phyloP scores from a whole-genome alignment of 768 basidiomycete genomes.

The Leccinum fibrillosum region DNA sequence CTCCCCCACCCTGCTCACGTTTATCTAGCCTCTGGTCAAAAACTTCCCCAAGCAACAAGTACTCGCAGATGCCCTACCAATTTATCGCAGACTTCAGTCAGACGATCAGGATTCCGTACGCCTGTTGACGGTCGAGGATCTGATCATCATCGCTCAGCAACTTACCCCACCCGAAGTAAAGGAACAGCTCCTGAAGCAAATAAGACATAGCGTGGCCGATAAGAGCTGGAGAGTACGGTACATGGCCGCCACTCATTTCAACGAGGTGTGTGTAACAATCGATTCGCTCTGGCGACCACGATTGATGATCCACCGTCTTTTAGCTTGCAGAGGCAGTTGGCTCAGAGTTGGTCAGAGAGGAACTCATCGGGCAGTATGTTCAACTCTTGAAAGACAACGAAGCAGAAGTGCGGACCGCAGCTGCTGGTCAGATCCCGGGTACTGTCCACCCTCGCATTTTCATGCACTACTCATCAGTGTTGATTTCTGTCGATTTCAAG shows the following conservation, averaged over 20 bases:
- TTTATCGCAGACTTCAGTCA: constrained; percentile 89
- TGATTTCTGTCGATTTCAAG: constrained; percentile 40
- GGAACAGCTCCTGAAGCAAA: constrained; percentile 82
- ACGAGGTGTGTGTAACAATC: constrained; percentile 58
- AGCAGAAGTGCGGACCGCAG: constrained; percentile 96
- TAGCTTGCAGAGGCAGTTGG: constrained; percentile 93
- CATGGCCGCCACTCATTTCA: constrained; percentile 98
- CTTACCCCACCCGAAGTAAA: constrained; percentile 88
- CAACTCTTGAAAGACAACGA: constrained; percentile 96
- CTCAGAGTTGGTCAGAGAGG: constrained; percentile 85
- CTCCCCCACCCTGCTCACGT: constrained; percentile 10
- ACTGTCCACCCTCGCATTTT: constrained; percentile 15
- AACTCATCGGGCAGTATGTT: constrained; percentile 90
- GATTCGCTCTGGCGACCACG: neutral
- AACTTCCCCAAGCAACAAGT: constrained; percentile 79
- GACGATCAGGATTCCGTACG: constrained; percentile 99
- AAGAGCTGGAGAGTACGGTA: constrained; percentile 99
- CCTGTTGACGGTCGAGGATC: constrained; percentile 89
- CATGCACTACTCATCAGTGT: neutral
- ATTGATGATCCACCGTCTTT: neutral
- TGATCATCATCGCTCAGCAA: constrained; percentile 88
- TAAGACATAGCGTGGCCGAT: constrained; percentile 84
- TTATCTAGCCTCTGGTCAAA: constrained; percentile 67
- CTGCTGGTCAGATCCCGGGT: constrained; percentile 97
- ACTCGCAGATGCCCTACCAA: constrained; percentile 80